A percentile compares a stretch with the other conserved stretches of the same genome.
These are phyloP conservation scores for Tylopilus sp. DNA, from an alignment of 768 basidiomycete species.

Conservation along the genomic window DNA sequence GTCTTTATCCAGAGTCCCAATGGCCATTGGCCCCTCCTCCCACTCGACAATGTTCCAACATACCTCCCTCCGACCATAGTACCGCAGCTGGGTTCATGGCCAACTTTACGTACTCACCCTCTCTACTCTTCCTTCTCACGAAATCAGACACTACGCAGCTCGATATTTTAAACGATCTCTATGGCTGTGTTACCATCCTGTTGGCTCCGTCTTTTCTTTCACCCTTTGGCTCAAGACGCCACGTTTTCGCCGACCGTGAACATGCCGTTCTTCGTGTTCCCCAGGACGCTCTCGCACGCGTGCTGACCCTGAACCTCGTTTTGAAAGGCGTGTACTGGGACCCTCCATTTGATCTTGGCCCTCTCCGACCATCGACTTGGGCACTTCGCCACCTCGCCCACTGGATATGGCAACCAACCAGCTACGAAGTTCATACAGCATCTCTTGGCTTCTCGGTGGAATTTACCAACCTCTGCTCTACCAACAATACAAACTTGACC, in stretches of 20 bases:
- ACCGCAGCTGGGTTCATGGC: not conserved
- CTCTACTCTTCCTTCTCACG: constrained; percentile 2
- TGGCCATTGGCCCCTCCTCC: not conserved
- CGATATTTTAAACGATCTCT: not conserved
- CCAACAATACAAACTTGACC: not conserved
- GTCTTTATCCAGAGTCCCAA: not conserved
- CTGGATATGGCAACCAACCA: not conserved
- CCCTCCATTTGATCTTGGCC: constrained; percentile 2
- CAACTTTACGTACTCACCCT: constrained; percentile 10
- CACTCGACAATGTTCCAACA: not conserved
- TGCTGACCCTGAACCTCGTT: constrained; percentile 17
- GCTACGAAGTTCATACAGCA: constrained; percentile 5
- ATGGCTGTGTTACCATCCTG: constrained; percentile 2
- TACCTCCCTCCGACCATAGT: not conserved
- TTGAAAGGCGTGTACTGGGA: not conserved
- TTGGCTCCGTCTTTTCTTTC: constrained; percentile 3
- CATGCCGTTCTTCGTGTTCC: constrained; percentile 5
- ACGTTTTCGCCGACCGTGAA: constrained; percentile 5
- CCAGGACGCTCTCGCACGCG: constrained; percentile 12
- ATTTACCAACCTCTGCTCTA: not conserved
- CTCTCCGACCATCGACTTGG: not conserved
- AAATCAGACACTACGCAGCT: not conserved
- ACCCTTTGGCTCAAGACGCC: not conserved
- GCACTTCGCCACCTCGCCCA: not conserved
- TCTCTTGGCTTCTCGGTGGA: not conserved